These are phyloP conservation scores for Boletus subcaerulescens DNA, from an alignment of 768 basidiomycete genomes.

Conservation along the genomic window DNA sequence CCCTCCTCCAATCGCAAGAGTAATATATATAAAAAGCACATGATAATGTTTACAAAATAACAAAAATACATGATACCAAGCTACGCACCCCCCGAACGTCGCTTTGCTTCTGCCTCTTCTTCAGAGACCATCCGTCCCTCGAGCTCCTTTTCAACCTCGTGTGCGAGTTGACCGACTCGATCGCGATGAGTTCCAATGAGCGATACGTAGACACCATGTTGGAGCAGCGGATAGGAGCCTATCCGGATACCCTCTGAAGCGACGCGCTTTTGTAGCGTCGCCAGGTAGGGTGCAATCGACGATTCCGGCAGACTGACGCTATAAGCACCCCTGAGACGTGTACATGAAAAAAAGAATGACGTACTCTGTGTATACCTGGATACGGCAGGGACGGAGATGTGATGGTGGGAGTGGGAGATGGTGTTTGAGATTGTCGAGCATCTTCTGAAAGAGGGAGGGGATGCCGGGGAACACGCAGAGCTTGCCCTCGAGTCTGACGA, in stretches of 20 bases:
- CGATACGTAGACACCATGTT: slow-evolving; percentile 61
- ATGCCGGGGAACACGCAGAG: slow-evolving; percentile 93
- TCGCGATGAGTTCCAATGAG: slow-evolving; percentile 49
- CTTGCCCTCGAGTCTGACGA: slow-evolving; percentile 80
- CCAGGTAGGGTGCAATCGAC: slow-evolving; percentile 83
- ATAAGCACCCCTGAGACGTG: not conserved
- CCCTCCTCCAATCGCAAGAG: too few relatives aligned
- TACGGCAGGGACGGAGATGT: slow-evolving; percentile 67
- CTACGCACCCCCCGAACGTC: slow-evolving; percentile 27
- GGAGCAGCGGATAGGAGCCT: slow-evolving; percentile 69
- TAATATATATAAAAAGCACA: too few relatives aligned
- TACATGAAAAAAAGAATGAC: slow-evolving; percentile 8
- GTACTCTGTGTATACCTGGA: slow-evolving; percentile 83
- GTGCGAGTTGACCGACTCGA: slow-evolving; percentile 52
- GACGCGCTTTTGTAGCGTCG: slow-evolving; percentile 69
- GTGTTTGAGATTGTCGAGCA: slow-evolving; percentile 69
- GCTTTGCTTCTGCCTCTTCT: slow-evolving; percentile 58
- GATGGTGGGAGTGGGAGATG: slow-evolving; percentile 79
- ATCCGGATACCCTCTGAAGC: slow-evolving; percentile 75
- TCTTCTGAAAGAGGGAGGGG: slow-evolving; percentile 77
- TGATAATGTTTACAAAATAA: not conserved
- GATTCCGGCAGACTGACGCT: slow-evolving; percentile 65
- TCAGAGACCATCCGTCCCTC: slow-evolving; percentile 60
- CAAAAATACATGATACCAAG: not conserved
- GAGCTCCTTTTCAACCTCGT: slow-evolving; percentile 59